phyloP scores from a whole-genome alignment of 164 flowering plant genomes.

The Kingdonia uniflora region DNA sequence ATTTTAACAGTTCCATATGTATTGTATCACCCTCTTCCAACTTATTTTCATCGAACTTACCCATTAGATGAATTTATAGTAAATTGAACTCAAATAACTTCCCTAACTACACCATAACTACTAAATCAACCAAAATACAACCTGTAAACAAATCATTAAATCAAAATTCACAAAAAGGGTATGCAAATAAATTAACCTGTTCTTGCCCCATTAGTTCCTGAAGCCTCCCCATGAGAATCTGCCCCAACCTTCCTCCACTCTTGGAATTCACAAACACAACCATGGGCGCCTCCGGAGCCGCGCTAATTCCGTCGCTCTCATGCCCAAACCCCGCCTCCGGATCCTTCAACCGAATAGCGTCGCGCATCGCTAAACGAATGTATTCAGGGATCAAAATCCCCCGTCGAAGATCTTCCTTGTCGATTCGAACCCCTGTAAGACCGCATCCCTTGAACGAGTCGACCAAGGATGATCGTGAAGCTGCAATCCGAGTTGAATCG shows the following conservation, averaged over 20 bases:
- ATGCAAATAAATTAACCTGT: conserved; percentile 49
- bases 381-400: conserved; percentile 49
- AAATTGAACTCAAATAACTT: no score
- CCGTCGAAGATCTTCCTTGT: conserved; percentile 44
- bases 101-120: no score
- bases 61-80: no score
- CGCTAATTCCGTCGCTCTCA: conserved; percentile 3
- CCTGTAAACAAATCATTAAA: no score
- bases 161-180: no score
- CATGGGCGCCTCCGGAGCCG: conserved; percentile 47
- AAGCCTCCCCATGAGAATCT: conserved; percentile 52
- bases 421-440: conserved; percentile 45
- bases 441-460: conserved; percentile 58
- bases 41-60: no score
- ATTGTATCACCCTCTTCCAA: no score
- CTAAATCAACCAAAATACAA: no score
- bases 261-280: conserved; percentile 76
- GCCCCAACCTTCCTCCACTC: conserved; percentile 90
- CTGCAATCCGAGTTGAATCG: conserved; percentile 11
- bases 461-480: conserved; percentile 46
- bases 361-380: conserved; percentile 50
- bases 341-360: conserved; percentile 35
- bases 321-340: conserved; percentile 7
- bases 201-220: conserved; percentile 65
- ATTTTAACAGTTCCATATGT: no score